Base-by-base conservation (phyloP, 306 rosid species). In the Ceratonia siliqua region DNA sequence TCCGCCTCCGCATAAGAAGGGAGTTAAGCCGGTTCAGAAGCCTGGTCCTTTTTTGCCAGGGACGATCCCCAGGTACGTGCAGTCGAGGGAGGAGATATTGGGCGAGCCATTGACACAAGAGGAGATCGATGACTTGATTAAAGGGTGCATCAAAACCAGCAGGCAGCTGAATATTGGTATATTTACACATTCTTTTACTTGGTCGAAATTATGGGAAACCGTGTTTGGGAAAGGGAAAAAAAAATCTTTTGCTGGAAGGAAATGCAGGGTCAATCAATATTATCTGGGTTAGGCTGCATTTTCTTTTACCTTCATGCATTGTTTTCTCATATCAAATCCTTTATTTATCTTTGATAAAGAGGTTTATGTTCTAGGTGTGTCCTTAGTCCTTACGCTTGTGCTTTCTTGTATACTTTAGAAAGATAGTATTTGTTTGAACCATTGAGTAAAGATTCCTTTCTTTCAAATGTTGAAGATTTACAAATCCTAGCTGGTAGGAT, bases 121-220 rank as follows among this genome's bases (percentile, higher is more conserved):
- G 78, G 94, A 89, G 73, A 74, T 81, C 50, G 52, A 73, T 46
- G 80, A 70, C 17, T 57, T 87, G 82, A 42, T 87, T 33, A 70
- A 72, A 39, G 75, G 87, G 30, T 85, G 88, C 64, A 9, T 79
- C 9, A 89, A 80, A 65, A 13, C 87, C 66, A 77, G 5, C 30
- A 83, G 94, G 75, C 94, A 89, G 56, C 54, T 89, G 73, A 89
- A 89, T 79, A 89, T 89, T 73, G 94, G 91, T 89, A 88, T 9
- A 0, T 70, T 50, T 11, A 8, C 11, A 4, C 28, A 36, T 38
- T 62, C 32, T 21, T 62, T 20, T 10, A 21, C 32, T 62, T n/a
- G 45, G 6, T 59, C 17, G 66, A 58, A 28, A 58, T 14, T 24
- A 6, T 30, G 65, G 42, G 42, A 58, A 58, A 30, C 3, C 7